phyloP scores from a whole-genome alignment of 306 rosid species.

The Crataegus laevigata region DNA sequence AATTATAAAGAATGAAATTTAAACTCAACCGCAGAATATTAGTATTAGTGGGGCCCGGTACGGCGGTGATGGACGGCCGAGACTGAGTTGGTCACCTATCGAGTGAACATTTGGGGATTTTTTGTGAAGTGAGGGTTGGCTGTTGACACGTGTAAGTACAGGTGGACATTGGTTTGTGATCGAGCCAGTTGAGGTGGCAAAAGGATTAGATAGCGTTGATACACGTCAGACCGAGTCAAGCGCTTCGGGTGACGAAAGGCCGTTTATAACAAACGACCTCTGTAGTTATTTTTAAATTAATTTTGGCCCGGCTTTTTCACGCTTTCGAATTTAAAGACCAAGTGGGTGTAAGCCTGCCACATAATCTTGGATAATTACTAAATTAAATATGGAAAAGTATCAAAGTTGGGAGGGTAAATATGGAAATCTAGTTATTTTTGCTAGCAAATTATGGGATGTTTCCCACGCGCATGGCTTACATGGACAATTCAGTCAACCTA shows the following conservation, averaged over 20 bases:
- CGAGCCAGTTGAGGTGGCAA: neutral
- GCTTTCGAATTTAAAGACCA: neutral
- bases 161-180: neutral
- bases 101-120: neutral
- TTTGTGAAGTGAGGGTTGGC: neutral
- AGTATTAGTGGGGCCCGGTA: neutral
- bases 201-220: neutral
- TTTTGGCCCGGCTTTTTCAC: neutral
- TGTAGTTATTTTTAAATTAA: neutral
- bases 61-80: neutral
- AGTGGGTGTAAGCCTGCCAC: slow-evolving; percentile 28
- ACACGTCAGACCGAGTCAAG: neutral
- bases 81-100: neutral
- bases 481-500: neutral
- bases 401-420: neutral
- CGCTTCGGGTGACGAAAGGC: neutral
- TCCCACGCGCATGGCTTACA: slow-evolving; percentile 9
- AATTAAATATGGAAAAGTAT: neutral
- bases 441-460: neutral
- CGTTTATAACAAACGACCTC: neutral
- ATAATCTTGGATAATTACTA: neutral
- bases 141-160: neutral
- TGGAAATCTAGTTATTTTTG: neutral
- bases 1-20: too few species aligned
- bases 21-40: too few species aligned